Percentiles rank a stretch among this genome's conserved stretches.
These are phyloP conservation scores for Emydomyces testavorans DNA, from an alignment of 2,329 filamentous ascomycete genomes.

Conservation along the genomic window DNA sequence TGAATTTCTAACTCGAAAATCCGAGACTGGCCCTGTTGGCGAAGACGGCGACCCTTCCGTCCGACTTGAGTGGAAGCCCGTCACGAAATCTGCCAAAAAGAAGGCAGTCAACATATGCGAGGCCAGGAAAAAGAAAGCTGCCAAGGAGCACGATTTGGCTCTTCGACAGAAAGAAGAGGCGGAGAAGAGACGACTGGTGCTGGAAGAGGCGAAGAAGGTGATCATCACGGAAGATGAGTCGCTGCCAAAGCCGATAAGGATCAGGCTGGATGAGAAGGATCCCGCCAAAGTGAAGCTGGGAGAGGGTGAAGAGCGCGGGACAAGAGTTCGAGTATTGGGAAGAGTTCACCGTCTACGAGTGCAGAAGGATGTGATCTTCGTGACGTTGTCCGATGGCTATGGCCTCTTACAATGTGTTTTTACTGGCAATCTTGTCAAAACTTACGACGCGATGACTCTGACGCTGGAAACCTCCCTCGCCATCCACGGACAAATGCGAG, in stretches of 20 bases:
- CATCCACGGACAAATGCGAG: slow-evolving; percentile 70
- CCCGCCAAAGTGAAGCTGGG: slow-evolving; percentile 44
- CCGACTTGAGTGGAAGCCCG: slow-evolving; percentile 64
- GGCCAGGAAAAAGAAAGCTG: slow-evolving; percentile 70
- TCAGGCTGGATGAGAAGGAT: slow-evolving; percentile 63
- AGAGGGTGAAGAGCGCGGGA: slow-evolving; percentile 44
- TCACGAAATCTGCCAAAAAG: slow-evolving; percentile 73
- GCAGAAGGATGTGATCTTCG: slow-evolving; percentile 77
- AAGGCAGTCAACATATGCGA: slow-evolving; percentile 67
- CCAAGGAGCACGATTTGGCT: slow-evolving; percentile 62
- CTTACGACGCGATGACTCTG: slow-evolving; percentile 79
- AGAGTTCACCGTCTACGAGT: slow-evolving; percentile 69
- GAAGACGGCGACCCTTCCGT: slow-evolving; percentile 53
- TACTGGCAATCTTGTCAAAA: slow-evolving; percentile 69
- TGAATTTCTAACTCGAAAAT: slow-evolving; percentile 58
- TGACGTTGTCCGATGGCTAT: slow-evolving; percentile 76
- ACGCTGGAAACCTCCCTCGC: slow-evolving; percentile 79
- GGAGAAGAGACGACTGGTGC: slow-evolving; percentile 55
- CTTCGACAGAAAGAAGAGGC: slow-evolving; percentile 62
- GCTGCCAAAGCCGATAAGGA: slow-evolving; percentile 61
- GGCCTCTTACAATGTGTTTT: slow-evolving; percentile 77
- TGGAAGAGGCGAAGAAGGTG: slow-evolving; percentile 76
- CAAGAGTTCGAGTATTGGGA: slow-evolving; percentile 67
- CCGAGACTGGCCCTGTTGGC: slow-evolving; percentile 48
- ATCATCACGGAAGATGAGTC: slow-evolving; percentile 57